Percentiles rank a stretch among this genome's conserved stretches.
These are phyloP conservation scores for Rusavskia elegans DNA, from an alignment of 495 filamentous ascomycete species.

Conservation along the genomic window DNA sequence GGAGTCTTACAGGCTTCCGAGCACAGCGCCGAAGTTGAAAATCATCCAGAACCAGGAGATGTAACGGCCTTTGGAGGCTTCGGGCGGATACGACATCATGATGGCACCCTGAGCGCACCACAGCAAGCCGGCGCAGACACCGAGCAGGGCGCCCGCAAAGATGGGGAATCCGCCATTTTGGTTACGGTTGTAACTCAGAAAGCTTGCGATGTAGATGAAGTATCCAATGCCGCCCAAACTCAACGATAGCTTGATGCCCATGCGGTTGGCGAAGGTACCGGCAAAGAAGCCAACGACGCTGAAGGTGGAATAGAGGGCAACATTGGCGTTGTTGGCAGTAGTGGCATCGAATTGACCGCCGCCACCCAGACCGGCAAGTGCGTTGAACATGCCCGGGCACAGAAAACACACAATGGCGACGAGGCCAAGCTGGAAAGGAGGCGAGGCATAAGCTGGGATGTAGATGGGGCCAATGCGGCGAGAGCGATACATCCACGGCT, in stretches of 20 bases:
- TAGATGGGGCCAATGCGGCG: conserved; percentile 29
- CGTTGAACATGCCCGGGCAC: conserved; percentile 72
- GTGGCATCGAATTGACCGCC: conserved; percentile 28
- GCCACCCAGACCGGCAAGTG: conserved; percentile 35
- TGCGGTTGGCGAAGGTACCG: conserved; percentile 30
- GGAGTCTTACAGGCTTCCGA: conserved; percentile 29
- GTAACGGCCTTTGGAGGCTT: conserved; percentile 31
- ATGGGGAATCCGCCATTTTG: conserved; percentile 59
- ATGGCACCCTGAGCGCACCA: conserved; percentile 37
- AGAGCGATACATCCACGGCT: conserved; percentile 36
- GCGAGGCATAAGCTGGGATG: conserved; percentile 57
- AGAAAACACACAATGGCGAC: conserved; percentile 60
- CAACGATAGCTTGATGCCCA: conserved; percentile 27
- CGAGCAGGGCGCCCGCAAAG: conserved; percentile 37
- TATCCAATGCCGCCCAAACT: conserved; percentile 32
- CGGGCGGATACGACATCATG: conserved; percentile 36
- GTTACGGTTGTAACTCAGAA: conserved; percentile 52
- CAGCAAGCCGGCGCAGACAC: conserved; percentile 31
- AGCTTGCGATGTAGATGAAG: conserved; percentile 27
- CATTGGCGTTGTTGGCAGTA: conserved; percentile 31
- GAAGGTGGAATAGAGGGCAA: conserved; percentile 48
- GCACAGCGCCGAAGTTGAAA: conserved; percentile 35
- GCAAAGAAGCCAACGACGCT: conserved; percentile 38
- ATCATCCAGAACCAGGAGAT: conserved; percentile 38
- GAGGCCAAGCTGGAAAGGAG: conserved; percentile 34